Conservation (phyloP, 2,329 filamentous ascomycete species). For the Eutypa lata region DNA sequence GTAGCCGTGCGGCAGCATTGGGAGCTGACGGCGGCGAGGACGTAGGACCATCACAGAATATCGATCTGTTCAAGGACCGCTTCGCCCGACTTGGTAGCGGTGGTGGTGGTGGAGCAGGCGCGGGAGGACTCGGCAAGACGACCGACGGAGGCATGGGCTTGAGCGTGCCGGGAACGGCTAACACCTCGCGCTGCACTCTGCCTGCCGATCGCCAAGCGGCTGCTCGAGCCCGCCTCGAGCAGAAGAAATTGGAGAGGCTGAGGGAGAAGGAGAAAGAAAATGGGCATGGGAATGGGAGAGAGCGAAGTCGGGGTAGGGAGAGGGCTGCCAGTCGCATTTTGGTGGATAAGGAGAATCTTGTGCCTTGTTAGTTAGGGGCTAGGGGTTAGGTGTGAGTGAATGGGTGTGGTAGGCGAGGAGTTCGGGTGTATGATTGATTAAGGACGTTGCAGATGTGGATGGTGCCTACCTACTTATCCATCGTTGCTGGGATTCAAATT, state of each 20-base stretch:
- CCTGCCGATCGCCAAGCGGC: slow-evolving; percentile 51
- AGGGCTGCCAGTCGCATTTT: slow-evolving; percentile 15
- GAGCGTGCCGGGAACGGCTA: too few species aligned
- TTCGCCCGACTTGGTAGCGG: slow-evolving; percentile 43
- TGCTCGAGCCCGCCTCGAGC: slow-evolving; percentile 52
- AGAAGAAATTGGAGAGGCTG: slow-evolving; percentile 50
- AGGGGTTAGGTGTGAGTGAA: too few species aligned
- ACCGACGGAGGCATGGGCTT: too few species aligned
- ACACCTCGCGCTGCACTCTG: slow-evolving; percentile 40
- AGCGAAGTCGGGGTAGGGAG: slow-evolving; percentile 45
- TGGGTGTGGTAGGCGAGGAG: too few species aligned
- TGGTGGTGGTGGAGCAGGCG: too few species aligned
- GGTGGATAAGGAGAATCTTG: slow-evolving; percentile 47
- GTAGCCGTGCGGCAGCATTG: slow-evolving; percentile 13
- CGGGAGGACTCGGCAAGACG: slow-evolving; percentile 21
- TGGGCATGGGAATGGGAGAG: slow-evolving; percentile 42
- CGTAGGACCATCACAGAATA: too few species aligned
- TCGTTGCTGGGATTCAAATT: too few species aligned
- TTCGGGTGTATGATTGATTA: too few species aligned
- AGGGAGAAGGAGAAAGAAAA: slow-evolving; percentile 30
- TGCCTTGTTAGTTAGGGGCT: slow-evolving; percentile 31
- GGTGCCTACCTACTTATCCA: too few species aligned
- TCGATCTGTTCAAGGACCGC: slow-evolving; percentile 44
- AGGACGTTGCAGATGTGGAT: too few species aligned
- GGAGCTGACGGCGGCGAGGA: slow-evolving; percentile 18